Evolutionary conservation across 179 eudicot genomes (phyloP), one percentile per base, ranked within the genome.

Genomic region (Silene vulgaris): DNA sequence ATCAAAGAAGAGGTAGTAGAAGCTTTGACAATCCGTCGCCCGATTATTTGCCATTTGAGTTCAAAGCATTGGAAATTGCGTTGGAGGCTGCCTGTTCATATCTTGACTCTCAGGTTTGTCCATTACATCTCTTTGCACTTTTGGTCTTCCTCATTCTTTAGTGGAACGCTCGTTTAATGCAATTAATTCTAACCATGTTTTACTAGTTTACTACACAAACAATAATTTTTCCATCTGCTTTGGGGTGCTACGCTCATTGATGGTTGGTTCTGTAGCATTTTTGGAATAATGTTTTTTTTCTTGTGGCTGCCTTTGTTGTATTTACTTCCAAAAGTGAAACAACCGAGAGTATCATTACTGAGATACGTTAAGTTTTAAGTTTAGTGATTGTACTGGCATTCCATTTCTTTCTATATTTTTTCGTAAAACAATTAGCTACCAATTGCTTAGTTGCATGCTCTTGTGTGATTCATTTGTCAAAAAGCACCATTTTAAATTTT

Each of bases 31-130:
- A 65, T 29, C 12, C 79, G 0, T 95, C 99, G 21, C 97, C 97
- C 65, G 99, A 95, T 81, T 89, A 95, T 79, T 83, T 95, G 86
- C 97, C 99, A 1, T 95, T 95, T 81, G 99, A 95, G 84, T 92
- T 95, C 68, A 87, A 91, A 66, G 97, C 97, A 32, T 85, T 95
- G 81, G 99, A 95, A 84, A 88, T 95, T 80, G 97, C 99, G 50
- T 76, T 95, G 81, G 97, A 95, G 79, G 85, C 97, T 80, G 95
- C 96, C 52, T 95, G 99, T 80, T 82, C 91, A 5, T 92, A 88
- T 87, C 93, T 95, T 74, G 99, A 92, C 82, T 85, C 97, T 76
- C 99, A 95, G 97, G 99, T 95, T 77, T 17, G 16, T 65, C 45
- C 48, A 37, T 16, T 26, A 59, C 50, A 23, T 52, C 26, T 74